These are phyloP conservation scores for Calcarisporium arbuscula DNA, from an alignment of 2,329 filamentous ascomycete species.

Conservation along the genomic window DNA sequence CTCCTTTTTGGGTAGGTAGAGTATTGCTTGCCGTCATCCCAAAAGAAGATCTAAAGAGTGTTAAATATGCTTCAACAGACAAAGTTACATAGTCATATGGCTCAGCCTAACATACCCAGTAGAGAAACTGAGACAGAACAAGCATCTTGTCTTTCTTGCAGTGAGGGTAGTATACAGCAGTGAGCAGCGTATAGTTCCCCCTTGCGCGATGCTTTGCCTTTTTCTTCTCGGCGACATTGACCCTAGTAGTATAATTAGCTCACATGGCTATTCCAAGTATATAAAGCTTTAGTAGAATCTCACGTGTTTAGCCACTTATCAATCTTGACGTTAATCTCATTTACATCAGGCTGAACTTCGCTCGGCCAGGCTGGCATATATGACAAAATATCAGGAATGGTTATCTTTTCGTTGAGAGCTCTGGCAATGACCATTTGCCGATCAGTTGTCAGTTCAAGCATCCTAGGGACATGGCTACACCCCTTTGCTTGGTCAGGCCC, in stretches of 20 bases:
- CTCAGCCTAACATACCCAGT: conserved; percentile 9
- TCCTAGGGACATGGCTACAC: too few relatives aligned
- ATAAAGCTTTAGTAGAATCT: too few relatives aligned
- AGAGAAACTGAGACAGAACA: conserved; percentile 4
- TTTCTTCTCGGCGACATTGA: conserved; percentile 3
- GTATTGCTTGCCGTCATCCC: background rate
- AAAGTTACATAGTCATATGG: too few relatives aligned
- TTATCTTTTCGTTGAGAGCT: background rate
- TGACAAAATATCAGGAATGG: background rate
- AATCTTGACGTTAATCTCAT: conserved; percentile 3
- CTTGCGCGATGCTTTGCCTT: conserved; percentile 3
- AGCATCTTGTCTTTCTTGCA: conserved; percentile 5
- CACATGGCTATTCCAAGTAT: too few relatives aligned
- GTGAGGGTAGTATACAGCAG: conserved; percentile 3
- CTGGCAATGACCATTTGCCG: background rate
- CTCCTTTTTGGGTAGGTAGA: too few relatives aligned
- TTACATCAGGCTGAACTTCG: conserved; percentile 3
- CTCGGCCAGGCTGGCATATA: conserved; percentile 1
- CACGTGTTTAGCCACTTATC: conserved; percentile 5
- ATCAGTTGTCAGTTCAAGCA: too few relatives aligned
- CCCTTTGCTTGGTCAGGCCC: too few relatives aligned
- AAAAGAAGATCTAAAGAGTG: conserved; percentile 3
- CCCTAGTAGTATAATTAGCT: conserved; percentile 1
- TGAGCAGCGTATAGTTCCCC: conserved; percentile 4
- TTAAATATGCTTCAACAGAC: background rate